Base-by-base conservation (phyloP, 495 filamentous ascomycete species). In the Xylaria sp. region DNA sequence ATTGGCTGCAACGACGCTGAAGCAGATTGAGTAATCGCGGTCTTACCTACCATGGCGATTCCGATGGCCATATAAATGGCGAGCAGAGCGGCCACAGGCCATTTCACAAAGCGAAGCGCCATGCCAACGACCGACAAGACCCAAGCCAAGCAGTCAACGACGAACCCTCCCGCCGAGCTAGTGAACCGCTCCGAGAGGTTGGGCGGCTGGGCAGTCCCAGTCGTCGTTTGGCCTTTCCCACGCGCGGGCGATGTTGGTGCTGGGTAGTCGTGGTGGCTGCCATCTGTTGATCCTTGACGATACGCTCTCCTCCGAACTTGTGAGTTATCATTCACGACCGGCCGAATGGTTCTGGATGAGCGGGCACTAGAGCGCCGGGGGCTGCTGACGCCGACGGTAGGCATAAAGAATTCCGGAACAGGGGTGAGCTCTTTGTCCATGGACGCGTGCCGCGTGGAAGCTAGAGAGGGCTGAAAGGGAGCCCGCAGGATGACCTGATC, bases 1-100 rank as follows among this genome's bases (percentile, higher is more conserved):
- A 93, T 48, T 0, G 91, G 90, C 12, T 86, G 87, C n/a, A 93
- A 71, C 41, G 84, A 84, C 29, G 82, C 81, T 57, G 81, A 78
- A 64, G 85, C 70, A 3, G 85, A 84, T 48, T 75, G 82, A 15
- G 84, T 85, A 17, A 89, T 69, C 72, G 88, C 80, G 71, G 88
- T 88, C 24, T 85, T 81, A 41, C 82, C 79, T 48, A 89, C 74
- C 58, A 87, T 79, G 21, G 85, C 41, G 7, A 84, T 73, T 61
- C 86, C 85, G 70, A 86, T 78, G 3, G 82, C 76, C 12, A 90
- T 68, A 69, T 86, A 91, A 58, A 87, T 24, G 9, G 87, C 85
- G 5, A 90, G 71, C 5, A 86, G 58, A 61, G 86, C 81, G n/a
- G 86, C 86, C 35, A 91, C 71, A 3, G 89, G 85, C 53, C 80